Conservation (phyloP, 2,329 filamentous ascomycete genomes). For the Grosmannia huntii region DNA sequence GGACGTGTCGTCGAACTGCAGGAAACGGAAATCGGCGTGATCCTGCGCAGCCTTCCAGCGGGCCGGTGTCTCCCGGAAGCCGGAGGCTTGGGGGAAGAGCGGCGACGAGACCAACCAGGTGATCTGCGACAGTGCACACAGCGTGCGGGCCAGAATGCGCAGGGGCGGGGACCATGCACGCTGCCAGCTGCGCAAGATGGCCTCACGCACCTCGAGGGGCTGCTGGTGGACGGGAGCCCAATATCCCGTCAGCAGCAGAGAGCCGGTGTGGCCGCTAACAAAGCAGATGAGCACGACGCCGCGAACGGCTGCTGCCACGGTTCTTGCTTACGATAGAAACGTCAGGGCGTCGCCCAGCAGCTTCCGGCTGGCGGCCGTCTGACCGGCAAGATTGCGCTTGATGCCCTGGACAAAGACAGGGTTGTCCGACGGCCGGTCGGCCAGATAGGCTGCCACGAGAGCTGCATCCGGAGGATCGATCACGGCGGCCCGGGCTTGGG, state of each 20-base stretch:
- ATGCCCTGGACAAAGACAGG: slow-evolving; percentile 39
- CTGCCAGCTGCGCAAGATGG: slow-evolving; percentile 51
- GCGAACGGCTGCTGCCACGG: too few species aligned
- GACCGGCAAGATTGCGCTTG: slow-evolving; percentile 25
- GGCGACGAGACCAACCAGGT: slow-evolving; percentile 43
- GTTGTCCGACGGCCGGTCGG: slow-evolving; percentile 36
- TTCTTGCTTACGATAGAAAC: slow-evolving; percentile 28
- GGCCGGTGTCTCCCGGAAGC: slow-evolving; percentile 41
- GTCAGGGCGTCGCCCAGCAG: slow-evolving; percentile 26
- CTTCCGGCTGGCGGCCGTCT: slow-evolving; percentile 20
- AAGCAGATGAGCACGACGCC: slow-evolving; percentile 11
- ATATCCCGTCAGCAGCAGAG: slow-evolving; percentile 55
- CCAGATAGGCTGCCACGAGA: slow-evolving; percentile 38
- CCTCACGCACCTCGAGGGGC: slow-evolving; percentile 44
- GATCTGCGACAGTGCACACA: slow-evolving; percentile 41
- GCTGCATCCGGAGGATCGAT: slow-evolving; percentile 24
- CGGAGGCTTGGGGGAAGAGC: slow-evolving; percentile 39
- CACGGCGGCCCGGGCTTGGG: slow-evolving; percentile 23
- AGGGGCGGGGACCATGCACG: slow-evolving; percentile 41
- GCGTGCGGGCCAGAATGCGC: slow-evolving; percentile 39
- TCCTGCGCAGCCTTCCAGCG: slow-evolving; percentile 36
- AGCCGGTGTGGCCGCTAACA: slow-evolving; percentile 31
- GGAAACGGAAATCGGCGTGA: slow-evolving; percentile 42
- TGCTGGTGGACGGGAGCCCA: slow-evolving; percentile 49
- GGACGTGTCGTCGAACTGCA: slow-evolving; percentile 33